phyloP scores from a whole-genome alignment of 352 stramenopile species.

The Peronosclerospora sorghi region DNA sequence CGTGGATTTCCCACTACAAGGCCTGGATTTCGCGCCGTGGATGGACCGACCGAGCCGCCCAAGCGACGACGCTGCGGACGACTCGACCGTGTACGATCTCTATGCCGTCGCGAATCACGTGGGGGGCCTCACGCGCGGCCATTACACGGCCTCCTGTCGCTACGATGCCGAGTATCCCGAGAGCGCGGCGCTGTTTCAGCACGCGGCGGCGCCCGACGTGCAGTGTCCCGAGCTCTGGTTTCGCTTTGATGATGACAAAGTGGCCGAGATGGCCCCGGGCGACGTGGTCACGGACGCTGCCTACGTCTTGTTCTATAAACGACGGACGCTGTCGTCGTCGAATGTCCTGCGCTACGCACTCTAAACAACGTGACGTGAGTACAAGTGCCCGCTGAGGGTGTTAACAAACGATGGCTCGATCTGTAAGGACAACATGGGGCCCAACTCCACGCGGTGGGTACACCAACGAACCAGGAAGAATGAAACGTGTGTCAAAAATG shows the following conservation, averaged over 20 bases:
- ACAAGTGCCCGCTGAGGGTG: too few relatives aligned
- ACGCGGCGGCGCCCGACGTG: conserved; percentile 22
- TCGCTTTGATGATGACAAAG: conserved; percentile 77
- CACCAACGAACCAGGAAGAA: too few relatives aligned
- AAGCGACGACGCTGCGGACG: conserved; percentile 13
- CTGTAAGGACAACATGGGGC: too few relatives aligned
- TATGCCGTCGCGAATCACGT: conserved; percentile 98
- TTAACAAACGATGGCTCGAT: too few relatives aligned
- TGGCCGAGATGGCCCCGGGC: conserved; percentile 51
- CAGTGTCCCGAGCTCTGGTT: conserved; percentile 60
- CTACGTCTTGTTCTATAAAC: conserved; percentile 89
- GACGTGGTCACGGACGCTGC: conserved; percentile 77
- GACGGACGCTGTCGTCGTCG: conserved; percentile 54
- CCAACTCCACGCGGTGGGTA: too few relatives aligned
- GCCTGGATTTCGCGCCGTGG: conserved; percentile 70
- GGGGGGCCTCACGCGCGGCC: conserved; percentile 88
- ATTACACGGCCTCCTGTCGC: conserved; percentile 88
- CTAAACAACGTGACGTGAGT: too few relatives aligned
- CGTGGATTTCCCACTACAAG: conserved; percentile 72
- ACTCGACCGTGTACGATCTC: conserved; percentile 83
- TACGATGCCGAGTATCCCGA: conserved; percentile 65
- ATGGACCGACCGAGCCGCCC: too few relatives aligned
- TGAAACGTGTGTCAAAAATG: too few relatives aligned
- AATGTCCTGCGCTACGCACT: conserved; percentile 62
- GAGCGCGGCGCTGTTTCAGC: conserved; percentile 39